Base-by-base conservation (phyloP, 2,329 filamentous ascomycete genomes). In the Cladosporium colombiae region DNA sequence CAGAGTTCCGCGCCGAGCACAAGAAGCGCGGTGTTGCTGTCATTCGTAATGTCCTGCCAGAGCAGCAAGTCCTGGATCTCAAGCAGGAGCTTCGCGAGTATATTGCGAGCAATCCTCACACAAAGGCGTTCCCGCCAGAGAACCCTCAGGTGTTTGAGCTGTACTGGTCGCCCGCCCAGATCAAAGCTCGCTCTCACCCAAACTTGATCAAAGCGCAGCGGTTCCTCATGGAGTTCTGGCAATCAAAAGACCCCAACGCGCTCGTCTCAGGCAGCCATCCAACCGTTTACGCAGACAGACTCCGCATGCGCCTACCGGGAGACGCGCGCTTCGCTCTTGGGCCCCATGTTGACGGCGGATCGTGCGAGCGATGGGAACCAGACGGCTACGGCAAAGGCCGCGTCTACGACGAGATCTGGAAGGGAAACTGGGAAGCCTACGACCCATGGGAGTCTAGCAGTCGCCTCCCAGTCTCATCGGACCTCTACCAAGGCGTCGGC, bases 401-500 rank as follows among this genome's bases (percentile, higher is more conserved):
- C 2, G 90, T 93, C 2, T 97, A 96, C 77, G 85, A 90, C 66
- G 79, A 83, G 23, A 84, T 97, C 10, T 89, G 92, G 65, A 78
- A 85, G 23, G 94, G 93, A 0, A 78, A 82, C 0, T 97, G 93
- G 92, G 91, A 96, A 69, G 77, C 84, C 2, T 93, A 92, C 73
- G 91, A 97, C 73, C 87, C 92, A 0, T 97, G 90, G 86, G 92
- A 97, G 72, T 88, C 88, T 0, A 87, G 85, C 68, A 85, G 86
- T 7, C 85, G 93, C 4, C 82, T 94, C 0, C 78, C 80, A 0
- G 91, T 90, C 3, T 84, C 87, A 2, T 88, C 86, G 67, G 89
- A 97, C 76, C 79, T 93, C 37, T 95, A 97, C 75, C 84, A 91
- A 60, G 92, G 93, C 0, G 84, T 92, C 0, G 93, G 93, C 0